Conservation (phyloP, 805 yeast genomes). For the Monosporozyma aquatica region DNA sequence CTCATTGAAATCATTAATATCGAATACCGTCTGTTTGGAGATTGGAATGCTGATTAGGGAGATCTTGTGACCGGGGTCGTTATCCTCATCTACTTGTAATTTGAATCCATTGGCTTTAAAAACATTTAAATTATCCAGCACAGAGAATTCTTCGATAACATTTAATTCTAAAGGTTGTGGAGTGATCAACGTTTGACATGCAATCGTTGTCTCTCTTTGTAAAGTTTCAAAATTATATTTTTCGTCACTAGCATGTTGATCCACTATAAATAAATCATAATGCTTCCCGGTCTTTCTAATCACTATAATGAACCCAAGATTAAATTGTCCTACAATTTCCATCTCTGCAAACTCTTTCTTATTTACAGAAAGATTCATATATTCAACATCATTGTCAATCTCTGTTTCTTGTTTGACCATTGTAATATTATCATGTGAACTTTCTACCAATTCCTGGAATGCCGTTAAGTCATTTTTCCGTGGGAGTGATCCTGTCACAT, state of each 20-base stretch:
- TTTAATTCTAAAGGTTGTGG: conserved; percentile 54
- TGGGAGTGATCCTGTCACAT: background rate
- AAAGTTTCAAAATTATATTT: conserved; percentile 79
- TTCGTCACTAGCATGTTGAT: conserved; percentile 98
- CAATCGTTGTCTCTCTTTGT: conserved; percentile 46
- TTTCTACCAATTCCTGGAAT: background rate
- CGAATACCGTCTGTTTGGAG: conserved; percentile 62
- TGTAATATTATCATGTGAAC: conserved; percentile 15
- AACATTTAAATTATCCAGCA: conserved; percentile 47
- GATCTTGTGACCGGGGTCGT: conserved; percentile 48
- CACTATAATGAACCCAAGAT: conserved; percentile 86
- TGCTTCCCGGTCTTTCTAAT: conserved; percentile 31
- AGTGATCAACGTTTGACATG: conserved; percentile 59
- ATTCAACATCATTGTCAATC: conserved; percentile 45
- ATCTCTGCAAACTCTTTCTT: conserved; percentile 67
- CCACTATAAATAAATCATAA: conserved; percentile 72
- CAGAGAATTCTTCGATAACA: conserved; percentile 67
- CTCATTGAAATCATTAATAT: conserved; percentile 60
- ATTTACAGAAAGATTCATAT: conserved; percentile 49
- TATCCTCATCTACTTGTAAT: conserved; percentile 41
- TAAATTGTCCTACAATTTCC: conserved; percentile 88
- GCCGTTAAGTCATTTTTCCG: background rate
- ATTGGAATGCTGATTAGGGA: conserved; percentile 57
- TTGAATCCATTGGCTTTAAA: conserved; percentile 75
- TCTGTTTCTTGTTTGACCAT: conserved; percentile 34